Evolutionary conservation across 106 monocot genomes (phyloP), one percentile per base, ranked within the genome.

Genomic region (Dioscorea zingiberensis): DNA sequence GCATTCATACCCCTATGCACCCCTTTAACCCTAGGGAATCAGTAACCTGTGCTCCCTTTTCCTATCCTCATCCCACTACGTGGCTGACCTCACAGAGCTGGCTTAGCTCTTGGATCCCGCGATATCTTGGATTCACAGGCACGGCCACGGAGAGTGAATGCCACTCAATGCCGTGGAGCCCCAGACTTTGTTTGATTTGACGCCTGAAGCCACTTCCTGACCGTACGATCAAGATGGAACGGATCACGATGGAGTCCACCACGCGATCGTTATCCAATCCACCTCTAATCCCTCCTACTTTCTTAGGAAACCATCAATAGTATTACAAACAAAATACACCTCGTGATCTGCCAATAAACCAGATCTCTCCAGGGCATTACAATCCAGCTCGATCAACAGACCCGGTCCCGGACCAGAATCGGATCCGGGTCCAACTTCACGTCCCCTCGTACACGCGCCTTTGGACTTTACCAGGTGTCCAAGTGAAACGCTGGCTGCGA

Each of bases 91-190:
- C 38, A 8, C 10, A 38, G 6, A 8, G 38, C 4, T 8, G 0
- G 0, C 38, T n/a, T n/a, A 10, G 38, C n/a, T n/a, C 9, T 38
- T 38, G 38, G 38, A 10, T 6, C n/a, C 38, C 38, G 38, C 38
- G 38, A 38, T 38, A 38, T 38, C 38, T 38, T 38, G 38, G 38
- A 38, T 38, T 38, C 38, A 38, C 38, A 38, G 51, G 51, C 51
- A 53, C 19, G 51, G 16, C 51, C 16, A 19, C 19, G 51, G 51
- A 47, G 51, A 53, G 51, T 25, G 57, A 25, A 58, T 58, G 57
- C 24, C 57, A 58, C 57, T 58, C 57, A 58, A 58, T 58, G 57
- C 25, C 22, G 28, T 30, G 60, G 60, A 27, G n/a, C n/a, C 14
- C 60, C 60, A 60, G 14, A 3, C 56, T 21, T n/a, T 12, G 29